Evolutionary conservation across 1,284 basidiomycete genomes (phyloP).

Genomic region (Trichosporon sp.): DNA sequence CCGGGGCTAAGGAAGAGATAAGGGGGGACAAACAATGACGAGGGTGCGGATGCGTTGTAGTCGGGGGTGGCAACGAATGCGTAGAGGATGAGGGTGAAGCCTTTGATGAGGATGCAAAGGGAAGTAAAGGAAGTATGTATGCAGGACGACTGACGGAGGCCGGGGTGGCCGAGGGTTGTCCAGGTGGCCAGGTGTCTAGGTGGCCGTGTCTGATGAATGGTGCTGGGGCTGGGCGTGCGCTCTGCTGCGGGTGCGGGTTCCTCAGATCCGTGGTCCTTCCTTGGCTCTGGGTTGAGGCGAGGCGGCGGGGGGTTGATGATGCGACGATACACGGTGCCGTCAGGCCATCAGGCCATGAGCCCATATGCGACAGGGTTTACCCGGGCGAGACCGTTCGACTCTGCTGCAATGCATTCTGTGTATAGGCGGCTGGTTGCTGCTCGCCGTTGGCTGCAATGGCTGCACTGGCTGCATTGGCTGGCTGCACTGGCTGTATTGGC

Average conservation of each 20-base stretch:
- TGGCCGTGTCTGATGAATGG: neutral
- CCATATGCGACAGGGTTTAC: neutral
- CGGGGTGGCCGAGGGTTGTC: too few relatives aligned
- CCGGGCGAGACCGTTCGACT: neutral
- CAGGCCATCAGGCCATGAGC: neutral
- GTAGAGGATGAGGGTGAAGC: neutral
- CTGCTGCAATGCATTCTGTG: neutral
- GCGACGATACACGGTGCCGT: neutral
- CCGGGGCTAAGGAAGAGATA: neutral
- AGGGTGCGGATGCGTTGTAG: neutral
- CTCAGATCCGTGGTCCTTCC: neutral
- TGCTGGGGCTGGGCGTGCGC: neutral
- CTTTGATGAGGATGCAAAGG: neutral
- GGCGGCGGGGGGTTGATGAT: neutral
- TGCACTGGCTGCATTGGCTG: too few relatives aligned
- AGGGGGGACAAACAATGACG: constrained; percentile 2
- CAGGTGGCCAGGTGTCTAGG: too few relatives aligned
- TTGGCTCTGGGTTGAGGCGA: neutral
- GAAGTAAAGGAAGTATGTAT: neutral
- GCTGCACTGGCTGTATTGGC: too few relatives aligned
- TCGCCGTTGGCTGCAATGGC: neutral
- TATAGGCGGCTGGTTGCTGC: neutral
- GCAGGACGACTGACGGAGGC: neutral
- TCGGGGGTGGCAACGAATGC: neutral
- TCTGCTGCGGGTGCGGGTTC: neutral